These are phyloP conservation scores for Fusarium nodosum DNA, from an alignment of 2,329 filamentous ascomycete genomes.

Conservation along the genomic window DNA sequence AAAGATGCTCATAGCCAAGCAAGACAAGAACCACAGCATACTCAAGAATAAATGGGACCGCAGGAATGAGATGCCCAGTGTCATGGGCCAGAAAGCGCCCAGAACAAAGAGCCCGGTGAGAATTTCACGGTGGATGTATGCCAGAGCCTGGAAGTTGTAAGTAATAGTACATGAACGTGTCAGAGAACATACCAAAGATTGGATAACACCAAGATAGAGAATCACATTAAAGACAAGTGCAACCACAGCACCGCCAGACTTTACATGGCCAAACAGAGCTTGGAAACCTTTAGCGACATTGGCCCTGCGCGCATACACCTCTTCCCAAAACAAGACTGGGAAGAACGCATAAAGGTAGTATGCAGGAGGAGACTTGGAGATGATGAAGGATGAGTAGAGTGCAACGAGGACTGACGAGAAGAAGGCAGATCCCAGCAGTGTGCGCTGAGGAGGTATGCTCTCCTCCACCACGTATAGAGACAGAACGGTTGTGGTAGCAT, in stretches of 20 bases:
- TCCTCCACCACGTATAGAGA: constrained; percentile 88
- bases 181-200: constrained; percentile 75
- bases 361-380: constrained; percentile 82
- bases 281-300: constrained; percentile 76
- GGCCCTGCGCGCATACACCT: constrained; percentile 83
- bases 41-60: constrained; percentile 73
- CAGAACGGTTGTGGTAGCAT: constrained; percentile 88
- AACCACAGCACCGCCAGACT: constrained; percentile 68
- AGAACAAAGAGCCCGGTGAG: constrained; percentile 84
- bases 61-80: constrained; percentile 81
- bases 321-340: constrained; percentile 96
- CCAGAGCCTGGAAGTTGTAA: constrained; percentile 75
- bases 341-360: constrained; percentile 96
- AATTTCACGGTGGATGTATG: constrained; percentile 91
- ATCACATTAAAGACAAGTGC: constrained; percentile 74
- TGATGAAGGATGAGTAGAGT: constrained; percentile 82
- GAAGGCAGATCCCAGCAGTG: constrained; percentile 67
- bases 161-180: neutral
- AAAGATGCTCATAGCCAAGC: constrained; percentile 87
- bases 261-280: constrained; percentile 77
- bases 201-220: constrained; percentile 79
- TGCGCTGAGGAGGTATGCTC: constrained; percentile 73
- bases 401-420: constrained; percentile 83
- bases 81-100: constrained; percentile 81
- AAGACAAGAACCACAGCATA: constrained; percentile 80